Percentiles rank a stretch among this genome's conserved stretches.
phyloP scores from a whole-genome alignment of 2,329 filamentous ascomycete species.

The Apiospora hydei region DNA sequence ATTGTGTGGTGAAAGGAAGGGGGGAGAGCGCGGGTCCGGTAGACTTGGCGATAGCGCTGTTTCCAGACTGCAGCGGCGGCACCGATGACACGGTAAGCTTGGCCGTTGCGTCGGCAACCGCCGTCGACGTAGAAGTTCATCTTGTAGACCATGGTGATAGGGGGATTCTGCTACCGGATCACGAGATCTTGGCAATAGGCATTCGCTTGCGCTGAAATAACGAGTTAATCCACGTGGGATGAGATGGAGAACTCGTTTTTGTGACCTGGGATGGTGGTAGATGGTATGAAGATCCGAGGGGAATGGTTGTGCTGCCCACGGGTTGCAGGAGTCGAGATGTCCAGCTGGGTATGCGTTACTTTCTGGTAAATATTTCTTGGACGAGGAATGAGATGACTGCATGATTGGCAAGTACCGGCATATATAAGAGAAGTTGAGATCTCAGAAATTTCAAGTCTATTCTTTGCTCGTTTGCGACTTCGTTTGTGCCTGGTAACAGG shows the following conservation, averaged over 20 bases:
- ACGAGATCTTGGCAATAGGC: no score
- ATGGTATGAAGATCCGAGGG: background rate
- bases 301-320: no score
- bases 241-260: background rate
- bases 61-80: slow-evolving; percentile 41
- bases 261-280: background rate
- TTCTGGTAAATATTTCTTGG: background rate
- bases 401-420: no score
- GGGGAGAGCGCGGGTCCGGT: slow-evolving; percentile 5
- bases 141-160: slow-evolving; percentile 40
- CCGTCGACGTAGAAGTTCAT: slow-evolving; percentile 47
- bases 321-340: background rate
- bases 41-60: background rate
- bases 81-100: slow-evolving; percentile 33
- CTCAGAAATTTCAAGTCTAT: background rate
- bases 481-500: no score
- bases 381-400: no score
- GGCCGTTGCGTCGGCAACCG: slow-evolving; percentile 42
- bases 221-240: background rate
- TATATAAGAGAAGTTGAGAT: background rate
- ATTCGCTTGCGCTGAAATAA: background rate
- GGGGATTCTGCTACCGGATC: background rate
- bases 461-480: background rate
- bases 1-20: slow-evolving; percentile 24
- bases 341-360: background rate